A percentile compares a stretch with the other conserved stretches of the same genome.
These are phyloP conservation scores for Heliamphora pulchella DNA, from an alignment of 179 eudicot genomes.

Conservation along the genomic window DNA sequence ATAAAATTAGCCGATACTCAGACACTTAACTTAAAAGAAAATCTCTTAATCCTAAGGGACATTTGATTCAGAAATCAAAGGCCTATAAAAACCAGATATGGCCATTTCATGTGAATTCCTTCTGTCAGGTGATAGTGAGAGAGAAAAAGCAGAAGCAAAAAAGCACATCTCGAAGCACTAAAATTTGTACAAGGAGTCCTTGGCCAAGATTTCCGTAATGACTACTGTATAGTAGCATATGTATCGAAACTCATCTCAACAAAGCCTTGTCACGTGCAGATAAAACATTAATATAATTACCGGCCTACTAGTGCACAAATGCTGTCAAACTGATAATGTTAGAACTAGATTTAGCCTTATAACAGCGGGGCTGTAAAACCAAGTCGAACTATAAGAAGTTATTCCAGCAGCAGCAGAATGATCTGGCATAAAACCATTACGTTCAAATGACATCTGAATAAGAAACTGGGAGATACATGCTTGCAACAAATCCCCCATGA, in stretches of 20 bases:
- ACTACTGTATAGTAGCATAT: background rate
- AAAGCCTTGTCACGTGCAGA: background rate
- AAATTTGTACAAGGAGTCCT: background rate
- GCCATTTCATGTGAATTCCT: constrained; percentile 5
- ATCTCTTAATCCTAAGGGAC: background rate
- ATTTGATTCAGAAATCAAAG: background rate
- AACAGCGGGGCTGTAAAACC: constrained; percentile 5
- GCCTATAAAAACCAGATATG: background rate
- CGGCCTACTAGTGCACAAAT: background rate
- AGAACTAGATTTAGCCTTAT: background rate
- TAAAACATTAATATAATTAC: background rate
- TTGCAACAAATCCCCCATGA: background rate
- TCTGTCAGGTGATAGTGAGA: background rate
- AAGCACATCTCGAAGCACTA: background rate
- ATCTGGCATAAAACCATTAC: background rate
- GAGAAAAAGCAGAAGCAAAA: background rate
- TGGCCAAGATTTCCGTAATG: background rate
- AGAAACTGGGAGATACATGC: background rate
- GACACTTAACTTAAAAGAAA: background rate
- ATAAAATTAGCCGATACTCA: background rate
- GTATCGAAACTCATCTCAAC: background rate
- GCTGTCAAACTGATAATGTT: background rate
- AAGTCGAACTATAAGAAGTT: background rate
- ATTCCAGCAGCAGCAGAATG: background rate
- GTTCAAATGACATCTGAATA: background rate